Evolutionary conservation across 2,329 filamentous ascomycete genomes (phyloP).

Genomic region (Malbranchea cinnamomea): DNA sequence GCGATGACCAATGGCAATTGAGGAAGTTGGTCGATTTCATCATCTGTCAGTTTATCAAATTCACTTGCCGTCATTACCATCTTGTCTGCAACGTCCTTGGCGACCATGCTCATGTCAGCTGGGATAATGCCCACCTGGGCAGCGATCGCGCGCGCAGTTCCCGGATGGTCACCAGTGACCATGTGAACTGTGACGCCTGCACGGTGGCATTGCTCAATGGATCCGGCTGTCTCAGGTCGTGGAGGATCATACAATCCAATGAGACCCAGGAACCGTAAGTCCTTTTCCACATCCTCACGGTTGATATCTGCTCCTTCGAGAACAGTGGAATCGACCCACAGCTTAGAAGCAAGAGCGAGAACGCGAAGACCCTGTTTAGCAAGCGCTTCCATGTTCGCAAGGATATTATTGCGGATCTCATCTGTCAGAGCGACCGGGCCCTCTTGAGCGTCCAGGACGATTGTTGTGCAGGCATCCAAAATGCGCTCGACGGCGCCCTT

Average conservation of each 20-base stretch:
- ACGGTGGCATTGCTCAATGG: constrained; percentile 53
- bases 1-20: constrained; percentile 44
- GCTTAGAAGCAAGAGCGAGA: constrained; percentile 46
- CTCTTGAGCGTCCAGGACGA: constrained; percentile 31
- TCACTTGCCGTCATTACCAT: constrained; percentile 63
- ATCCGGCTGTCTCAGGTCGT: constrained; percentile 60
- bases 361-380: constrained; percentile 54
- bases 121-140: constrained; percentile 65
- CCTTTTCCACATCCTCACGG: constrained; percentile 49
- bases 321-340: constrained; percentile 15
- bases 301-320: constrained; percentile 29
- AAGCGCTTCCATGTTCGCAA: constrained; percentile 54
- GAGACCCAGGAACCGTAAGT: constrained; percentile 63
- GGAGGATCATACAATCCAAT: constrained; percentile 79
- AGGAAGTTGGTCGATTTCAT: constrained; percentile 49
- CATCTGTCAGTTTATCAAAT: constrained; percentile 63
- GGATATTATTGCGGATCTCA: constrained; percentile 39
- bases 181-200: constrained; percentile 71
- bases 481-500: constrained; percentile 46
- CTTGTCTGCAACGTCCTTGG: constrained; percentile 47
- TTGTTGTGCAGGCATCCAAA: constrained; percentile 44
- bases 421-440: constrained; percentile 34
- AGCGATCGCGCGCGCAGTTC: constrained; percentile 65
- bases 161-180: constrained; percentile 70
- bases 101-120: constrained; percentile 42